Evolutionary conservation across 805 yeast genomes (phyloP).

Genomic region (Pichia rugopelliculosa): DNA sequence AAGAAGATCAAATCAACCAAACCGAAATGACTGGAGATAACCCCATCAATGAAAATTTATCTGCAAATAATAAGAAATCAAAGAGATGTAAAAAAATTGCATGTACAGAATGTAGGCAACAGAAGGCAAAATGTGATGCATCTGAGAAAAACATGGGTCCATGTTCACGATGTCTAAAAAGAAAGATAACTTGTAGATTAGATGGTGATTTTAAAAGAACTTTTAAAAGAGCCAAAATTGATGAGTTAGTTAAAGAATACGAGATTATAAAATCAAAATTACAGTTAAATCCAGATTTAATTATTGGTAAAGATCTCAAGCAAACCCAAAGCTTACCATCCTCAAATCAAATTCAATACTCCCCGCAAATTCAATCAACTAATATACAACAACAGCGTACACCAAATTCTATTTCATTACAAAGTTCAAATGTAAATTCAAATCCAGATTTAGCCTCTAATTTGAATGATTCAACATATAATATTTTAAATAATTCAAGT

Average conservation of each 20-base stretch:
- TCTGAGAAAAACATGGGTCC: conserved; percentile 66
- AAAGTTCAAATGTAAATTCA: too few species aligned
- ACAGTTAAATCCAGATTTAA: not conserved
- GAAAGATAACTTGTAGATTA: conserved; percentile 62
- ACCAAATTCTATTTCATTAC: not conserved
- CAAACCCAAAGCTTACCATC: not conserved
- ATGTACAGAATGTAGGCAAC: conserved; percentile 94
- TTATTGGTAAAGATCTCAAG: not conserved
- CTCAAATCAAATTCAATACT: not conserved
- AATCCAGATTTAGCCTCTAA: too few species aligned
- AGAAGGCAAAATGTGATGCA: conserved; percentile 88
- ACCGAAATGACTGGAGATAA: not conserved
- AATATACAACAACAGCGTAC: not conserved
- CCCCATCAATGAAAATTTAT: not conserved
- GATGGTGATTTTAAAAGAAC: conserved; percentile 83
- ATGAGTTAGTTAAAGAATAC: conserved; percentile 74
- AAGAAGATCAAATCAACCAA: not conserved
- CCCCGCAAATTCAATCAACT: not conserved
- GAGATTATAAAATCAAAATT: conserved; percentile 47
- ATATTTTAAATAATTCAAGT: not conserved
- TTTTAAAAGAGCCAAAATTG: conserved; percentile 75
- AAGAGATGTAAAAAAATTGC: conserved; percentile 56
- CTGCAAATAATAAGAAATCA: not conserved
- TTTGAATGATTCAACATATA: not conserved
- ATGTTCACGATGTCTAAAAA: conserved; percentile 74